These are phyloP conservation scores for Candida golubevii DNA, from an alignment of 805 yeast species.

Conservation along the genomic window DNA sequence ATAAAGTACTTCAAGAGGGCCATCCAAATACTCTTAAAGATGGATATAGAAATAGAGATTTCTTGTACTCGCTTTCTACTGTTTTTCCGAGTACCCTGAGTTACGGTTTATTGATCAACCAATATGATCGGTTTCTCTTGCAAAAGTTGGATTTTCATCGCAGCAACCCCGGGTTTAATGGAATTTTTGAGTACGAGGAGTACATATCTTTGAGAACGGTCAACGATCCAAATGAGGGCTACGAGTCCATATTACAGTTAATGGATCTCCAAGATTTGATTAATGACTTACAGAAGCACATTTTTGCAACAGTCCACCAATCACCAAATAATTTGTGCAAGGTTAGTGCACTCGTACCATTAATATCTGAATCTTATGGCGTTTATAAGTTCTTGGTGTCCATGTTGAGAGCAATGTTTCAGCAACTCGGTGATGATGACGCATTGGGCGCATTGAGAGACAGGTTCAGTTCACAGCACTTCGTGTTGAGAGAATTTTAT, in stretches of 20 bases:
- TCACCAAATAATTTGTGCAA: conserved; percentile 67
- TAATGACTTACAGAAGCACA: conserved; percentile 69
- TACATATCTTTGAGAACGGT: conserved; percentile 83
- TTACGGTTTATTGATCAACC: conserved; percentile 71
- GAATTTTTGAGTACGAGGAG: conserved; percentile 94
- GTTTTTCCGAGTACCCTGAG: conserved; percentile 43
- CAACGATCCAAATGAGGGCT: conserved; percentile 93
- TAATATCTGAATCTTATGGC: conserved; percentile 89
- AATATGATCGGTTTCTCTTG: conserved; percentile 66
- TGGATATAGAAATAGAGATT: conserved; percentile 72
- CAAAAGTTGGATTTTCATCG: conserved; percentile 79
- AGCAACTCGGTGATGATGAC: conserved; percentile 66
- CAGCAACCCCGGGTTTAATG: conserved; percentile 84
- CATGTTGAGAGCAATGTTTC: conserved; percentile 85
- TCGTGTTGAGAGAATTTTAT: conserved; percentile 72
- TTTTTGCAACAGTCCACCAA: conserved; percentile 66
- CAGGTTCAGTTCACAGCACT: conserved; percentile 69
- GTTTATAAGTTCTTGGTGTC: conserved; percentile 84
- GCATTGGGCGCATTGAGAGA: conserved; percentile 71
- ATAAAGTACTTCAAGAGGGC: conserved; percentile 97
- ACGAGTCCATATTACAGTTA: conserved; percentile 79
- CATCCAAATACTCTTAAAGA: conserved; percentile 80
- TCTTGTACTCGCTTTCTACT: conserved; percentile 70
- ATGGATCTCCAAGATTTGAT: conserved; percentile 82
- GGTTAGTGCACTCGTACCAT: conserved; percentile 81